These are phyloP conservation scores for Botrytis elliptica DNA, from an alignment of 2,329 filamentous ascomycete genomes.

Conservation along the genomic window DNA sequence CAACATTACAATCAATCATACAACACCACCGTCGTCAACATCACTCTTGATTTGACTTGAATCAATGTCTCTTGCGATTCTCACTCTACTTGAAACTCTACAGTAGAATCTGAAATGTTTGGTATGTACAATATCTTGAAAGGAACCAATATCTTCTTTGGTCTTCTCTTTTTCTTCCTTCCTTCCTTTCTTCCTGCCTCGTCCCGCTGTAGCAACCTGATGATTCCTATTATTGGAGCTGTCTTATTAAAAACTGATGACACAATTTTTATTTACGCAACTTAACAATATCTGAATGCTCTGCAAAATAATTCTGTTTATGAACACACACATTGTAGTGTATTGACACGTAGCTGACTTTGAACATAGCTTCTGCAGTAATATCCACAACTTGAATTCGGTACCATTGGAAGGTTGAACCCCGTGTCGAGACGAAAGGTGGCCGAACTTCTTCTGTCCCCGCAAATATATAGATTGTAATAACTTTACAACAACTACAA, in stretches of 20 bases:
- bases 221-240: constrained; percentile 33
- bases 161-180: background rate
- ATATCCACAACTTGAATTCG: constrained; percentile 4
- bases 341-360: constrained; percentile 18
- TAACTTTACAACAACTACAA: background rate
- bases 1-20: background rate
- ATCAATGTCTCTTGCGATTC: background rate
- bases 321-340: background rate
- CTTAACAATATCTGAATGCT: constrained; percentile 31
- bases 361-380: constrained; percentile 11
- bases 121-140: constrained; percentile 12
- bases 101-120: constrained; percentile 13
- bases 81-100: background rate
- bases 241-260: constrained; percentile 31
- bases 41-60: background rate
- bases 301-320: background rate
- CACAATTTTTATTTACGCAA: constrained; percentile 29
- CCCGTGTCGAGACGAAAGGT: constrained; percentile 10
- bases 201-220: constrained; percentile 24
- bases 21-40: background rate
- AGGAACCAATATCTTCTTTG: background rate
- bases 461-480: background rate
- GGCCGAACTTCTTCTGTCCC: background rate
- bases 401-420: background rate
- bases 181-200: background rate